Evolutionary conservation across 1,284 basidiomycete genomes (phyloP).

Genomic region (Amylostereum areolatum): DNA sequence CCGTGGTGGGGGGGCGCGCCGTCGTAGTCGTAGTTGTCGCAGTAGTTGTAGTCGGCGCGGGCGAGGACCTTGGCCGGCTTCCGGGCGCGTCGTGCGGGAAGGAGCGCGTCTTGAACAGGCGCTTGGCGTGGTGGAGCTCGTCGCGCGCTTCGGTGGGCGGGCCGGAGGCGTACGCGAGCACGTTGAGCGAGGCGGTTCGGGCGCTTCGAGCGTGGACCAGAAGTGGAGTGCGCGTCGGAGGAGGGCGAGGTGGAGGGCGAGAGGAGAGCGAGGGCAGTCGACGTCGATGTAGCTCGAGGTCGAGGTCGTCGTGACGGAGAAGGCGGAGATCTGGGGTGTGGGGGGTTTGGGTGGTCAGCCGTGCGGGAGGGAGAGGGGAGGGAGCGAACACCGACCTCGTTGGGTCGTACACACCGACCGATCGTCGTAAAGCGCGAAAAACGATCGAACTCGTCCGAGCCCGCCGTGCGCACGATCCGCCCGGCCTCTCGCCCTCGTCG

Average conservation of each 20-base stretch:
- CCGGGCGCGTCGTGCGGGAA: slow-evolving; percentile 14
- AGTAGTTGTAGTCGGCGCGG: slow-evolving; percentile 24
- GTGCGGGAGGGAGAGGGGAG: background rate
- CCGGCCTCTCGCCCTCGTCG: background rate
- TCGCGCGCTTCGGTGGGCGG: slow-evolving; percentile 11
- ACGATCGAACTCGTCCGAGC: slow-evolving; percentile 3
- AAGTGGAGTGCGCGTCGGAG: background rate
- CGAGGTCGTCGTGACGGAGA: slow-evolving; percentile 46
- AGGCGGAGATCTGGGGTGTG: slow-evolving; percentile 34
- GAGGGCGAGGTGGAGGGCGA: slow-evolving; percentile 6
- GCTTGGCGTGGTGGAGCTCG: slow-evolving; percentile 17
- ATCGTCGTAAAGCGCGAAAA: background rate
- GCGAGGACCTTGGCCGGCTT: slow-evolving; percentile 24
- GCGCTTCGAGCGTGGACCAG: slow-evolving; percentile 13
- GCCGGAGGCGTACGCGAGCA: slow-evolving; percentile 9
- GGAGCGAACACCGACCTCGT: background rate
- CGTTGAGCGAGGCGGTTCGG: slow-evolving; percentile 6
- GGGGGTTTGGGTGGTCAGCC: too few relatives aligned
- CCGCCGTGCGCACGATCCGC: background rate
- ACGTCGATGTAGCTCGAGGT: slow-evolving; percentile 42
- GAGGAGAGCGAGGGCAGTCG: slow-evolving; percentile 15
- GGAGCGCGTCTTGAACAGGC: slow-evolving; percentile 14
- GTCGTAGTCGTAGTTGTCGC: too few relatives aligned
- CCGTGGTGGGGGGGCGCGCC: slow-evolving; percentile 8
- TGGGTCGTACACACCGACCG: background rate